Conservation (phyloP, 106 monocot genomes). For the Dendrobium nobile region DNA sequence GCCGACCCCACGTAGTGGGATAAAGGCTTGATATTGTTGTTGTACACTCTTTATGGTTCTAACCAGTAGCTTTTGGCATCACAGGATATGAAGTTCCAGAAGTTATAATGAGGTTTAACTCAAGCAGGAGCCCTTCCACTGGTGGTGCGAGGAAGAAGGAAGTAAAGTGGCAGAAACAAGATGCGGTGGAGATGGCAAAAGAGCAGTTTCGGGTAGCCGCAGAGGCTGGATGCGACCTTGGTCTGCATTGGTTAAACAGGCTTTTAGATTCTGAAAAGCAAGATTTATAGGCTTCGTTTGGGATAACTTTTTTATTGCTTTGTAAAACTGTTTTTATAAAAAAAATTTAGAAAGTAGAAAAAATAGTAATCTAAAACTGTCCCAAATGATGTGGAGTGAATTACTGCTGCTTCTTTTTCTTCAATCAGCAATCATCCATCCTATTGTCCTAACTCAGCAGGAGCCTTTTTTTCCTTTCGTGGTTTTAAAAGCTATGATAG, state of each 20-base stretch:
- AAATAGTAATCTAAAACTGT: no score
- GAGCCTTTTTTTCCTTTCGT: no score
- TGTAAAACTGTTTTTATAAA: no score
- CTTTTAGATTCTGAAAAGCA: conserved; percentile 26
- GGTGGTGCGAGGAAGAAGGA: conserved; percentile 34
- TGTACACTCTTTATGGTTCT: neutral
- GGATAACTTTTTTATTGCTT: no score
- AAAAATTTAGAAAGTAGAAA: no score
- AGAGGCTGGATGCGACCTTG: conserved; percentile 50
- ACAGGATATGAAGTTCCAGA: conserved; percentile 59
- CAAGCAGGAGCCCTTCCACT: conserved; percentile 34
- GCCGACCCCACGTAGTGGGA: no score
- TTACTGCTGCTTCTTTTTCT: no score
- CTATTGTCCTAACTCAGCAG: no score
- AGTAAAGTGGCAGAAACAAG: conserved; percentile 12
- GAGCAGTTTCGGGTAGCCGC: conserved; percentile 66
- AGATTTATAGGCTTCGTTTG: neutral
- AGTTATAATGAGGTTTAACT: conserved; percentile 38
- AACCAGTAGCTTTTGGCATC: neutral
- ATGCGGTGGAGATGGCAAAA: conserved; percentile 47
- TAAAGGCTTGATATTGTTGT: no score
- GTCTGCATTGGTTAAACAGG: conserved; percentile 58
- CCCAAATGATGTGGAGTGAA: no score
- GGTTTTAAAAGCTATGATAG: no score
- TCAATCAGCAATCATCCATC: no score